A percentile compares a stretch with the other conserved stretches of the same genome.
Conservation (phyloP, 2,329 filamentous ascomycete species). For the Ophiostoma sp. region DNA sequence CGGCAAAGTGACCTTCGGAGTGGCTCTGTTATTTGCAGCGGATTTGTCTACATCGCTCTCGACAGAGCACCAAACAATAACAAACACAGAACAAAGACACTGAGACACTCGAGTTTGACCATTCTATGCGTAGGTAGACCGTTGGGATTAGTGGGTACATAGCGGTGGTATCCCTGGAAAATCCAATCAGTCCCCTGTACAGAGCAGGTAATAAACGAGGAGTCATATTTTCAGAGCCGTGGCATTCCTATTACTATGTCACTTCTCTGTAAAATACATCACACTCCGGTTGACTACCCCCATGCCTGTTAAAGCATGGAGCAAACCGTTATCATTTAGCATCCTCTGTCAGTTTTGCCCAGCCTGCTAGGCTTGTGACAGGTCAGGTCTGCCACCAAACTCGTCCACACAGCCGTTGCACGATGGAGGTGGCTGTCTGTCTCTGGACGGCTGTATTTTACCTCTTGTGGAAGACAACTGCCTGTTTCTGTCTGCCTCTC, state of each 20-base stretch:
- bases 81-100: neutral
- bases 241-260: neutral
- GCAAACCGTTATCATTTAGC: neutral
- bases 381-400: neutral
- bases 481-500: neutral
- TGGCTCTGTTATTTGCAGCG: neutral
- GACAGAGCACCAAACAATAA: neutral
- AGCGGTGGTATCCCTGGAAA: neutral
- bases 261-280: neutral
- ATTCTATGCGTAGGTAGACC: neutral
- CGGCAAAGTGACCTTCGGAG: neutral
- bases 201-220: neutral
- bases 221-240: neutral
- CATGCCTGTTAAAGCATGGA: neutral
- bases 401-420: neutral
- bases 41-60: too few relatives aligned
- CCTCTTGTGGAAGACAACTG: neutral
- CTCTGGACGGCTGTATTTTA: neutral
- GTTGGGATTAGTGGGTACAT: neutral
- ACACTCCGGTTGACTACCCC: too few relatives aligned
- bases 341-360: too few relatives aligned
- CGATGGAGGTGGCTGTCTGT: neutral
- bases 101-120: neutral
- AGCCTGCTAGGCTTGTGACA: neutral
- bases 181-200: neutral